Base-by-base conservation (phyloP, 345 rosid species). In the Nasturtium officinale region DNA sequence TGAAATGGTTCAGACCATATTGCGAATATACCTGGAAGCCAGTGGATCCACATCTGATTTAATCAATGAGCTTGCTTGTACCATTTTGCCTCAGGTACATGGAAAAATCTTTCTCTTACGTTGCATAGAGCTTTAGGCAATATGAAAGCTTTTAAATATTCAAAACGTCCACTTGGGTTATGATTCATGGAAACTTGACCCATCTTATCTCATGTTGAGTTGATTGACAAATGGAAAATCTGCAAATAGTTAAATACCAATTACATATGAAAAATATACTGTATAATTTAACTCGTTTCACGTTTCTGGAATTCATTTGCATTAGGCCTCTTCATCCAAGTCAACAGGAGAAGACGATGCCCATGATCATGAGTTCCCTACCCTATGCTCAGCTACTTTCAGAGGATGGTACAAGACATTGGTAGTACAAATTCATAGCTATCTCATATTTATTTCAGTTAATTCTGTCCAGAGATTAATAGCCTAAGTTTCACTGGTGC, bases 51-150 rank as follows among this genome's bases (percentile, higher is more conserved):
- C 89, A 63, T 76, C 82, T 35, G 84, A 86, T 74, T 80, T 86
- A 82, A 79, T 91, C 9, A 74, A 85, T 77, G 90, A 91, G 51
- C 85, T 91, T 75, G 87, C 96, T 32, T 86, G 90, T 82, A 79
- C 80, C 43, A 61, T 84, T 71, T 86, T 91, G 73, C 91, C 93
- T 0, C 83, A 85, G 96, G 97, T 89, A 69, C 63, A 17, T 48
- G 55, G 40, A 40, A 43, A 42, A 67, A 9, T 64, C 3, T 38
- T 25, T 42, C 61, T 42, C 38, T 28, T 50, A 15, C 20, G 56
- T 42, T 62, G 40, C 30, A 15, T 40, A 40, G 8, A 42, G 18
- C 20, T 62, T 29, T 18, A 26, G 33, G 67, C 35, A 45, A 56
- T 65, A 12, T 25, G 21, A 33, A 47, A 68, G 47, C 45, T 58